Evolutionary conservation across 208 protist species (phyloP).

Genomic region (Wallacemonas sp.): DNA sequence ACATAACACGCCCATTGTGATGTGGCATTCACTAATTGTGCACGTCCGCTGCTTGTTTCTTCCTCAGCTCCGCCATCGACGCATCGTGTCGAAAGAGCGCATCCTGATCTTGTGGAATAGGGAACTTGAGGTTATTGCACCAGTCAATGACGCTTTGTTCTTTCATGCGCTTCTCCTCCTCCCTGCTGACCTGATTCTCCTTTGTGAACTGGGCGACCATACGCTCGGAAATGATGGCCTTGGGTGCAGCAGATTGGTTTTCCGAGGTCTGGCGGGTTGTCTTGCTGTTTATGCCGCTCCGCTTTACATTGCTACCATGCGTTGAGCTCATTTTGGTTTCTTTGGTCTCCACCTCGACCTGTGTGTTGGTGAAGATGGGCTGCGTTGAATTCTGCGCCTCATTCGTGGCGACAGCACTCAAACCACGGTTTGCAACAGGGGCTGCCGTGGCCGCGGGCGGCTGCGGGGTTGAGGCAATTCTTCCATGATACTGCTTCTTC

Average conservation of each 20-base stretch:
- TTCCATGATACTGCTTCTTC: not conserved
- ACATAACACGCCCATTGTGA: too few species aligned
- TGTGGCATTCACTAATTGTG: too few species aligned
- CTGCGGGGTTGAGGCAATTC: not conserved
- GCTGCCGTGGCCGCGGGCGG: not conserved
- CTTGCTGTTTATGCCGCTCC: not conserved
- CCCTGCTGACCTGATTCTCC: not conserved
- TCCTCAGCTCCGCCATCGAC: conserved; percentile 25
- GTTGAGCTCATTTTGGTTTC: conserved; percentile 7
- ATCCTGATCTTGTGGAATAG: conserved; percentile 13
- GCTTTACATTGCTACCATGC: not conserved
- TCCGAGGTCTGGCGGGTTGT: not conserved
- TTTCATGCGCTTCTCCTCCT: conserved; percentile 9
- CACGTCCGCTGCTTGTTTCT: not conserved
- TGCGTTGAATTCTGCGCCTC: not conserved
- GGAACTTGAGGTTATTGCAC: conserved; percentile 11
- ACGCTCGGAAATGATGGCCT: conserved; percentile 10
- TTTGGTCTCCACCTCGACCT: conserved; percentile 9
- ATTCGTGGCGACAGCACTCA: not conserved
- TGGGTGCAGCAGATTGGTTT: not conserved
- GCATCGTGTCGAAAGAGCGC: conserved; percentile 22
- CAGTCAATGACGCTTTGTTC: conserved; percentile 5
- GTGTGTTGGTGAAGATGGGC: not conserved
- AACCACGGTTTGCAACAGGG: not conserved
- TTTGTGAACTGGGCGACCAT: conserved; percentile 10